A percentile compares a stretch with the other conserved stretches of the same genome.
Evolutionary conservation across 148 eudicot species (phyloP).

Genomic region (Camellia granthamiana): DNA sequence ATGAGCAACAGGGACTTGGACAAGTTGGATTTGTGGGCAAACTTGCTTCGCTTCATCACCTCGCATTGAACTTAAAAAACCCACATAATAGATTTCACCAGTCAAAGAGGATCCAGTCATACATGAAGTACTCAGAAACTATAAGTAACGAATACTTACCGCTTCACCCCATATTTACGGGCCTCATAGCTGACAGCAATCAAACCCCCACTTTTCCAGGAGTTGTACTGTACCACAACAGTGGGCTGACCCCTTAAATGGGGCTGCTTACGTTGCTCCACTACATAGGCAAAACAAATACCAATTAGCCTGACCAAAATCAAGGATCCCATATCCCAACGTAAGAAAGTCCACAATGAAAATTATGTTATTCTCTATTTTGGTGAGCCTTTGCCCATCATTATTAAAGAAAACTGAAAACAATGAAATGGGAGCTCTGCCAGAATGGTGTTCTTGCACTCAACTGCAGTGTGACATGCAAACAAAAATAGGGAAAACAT

Average conservation of each 20-base stretch:
- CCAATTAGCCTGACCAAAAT: constrained; percentile 1
- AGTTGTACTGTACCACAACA: constrained; percentile 92
- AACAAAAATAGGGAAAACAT: neutral
- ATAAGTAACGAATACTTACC: constrained; percentile 36
- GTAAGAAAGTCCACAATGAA: neutral
- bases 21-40: constrained; percentile 87
- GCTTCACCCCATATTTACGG: constrained; percentile 79
- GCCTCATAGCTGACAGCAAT: constrained; percentile 97
- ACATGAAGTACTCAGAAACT: neutral
- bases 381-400: neutral
- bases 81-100: constrained; percentile 7
- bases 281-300: constrained; percentile 28
- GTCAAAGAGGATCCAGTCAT: constrained; percentile 15
- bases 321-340: neutral
- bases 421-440: neutral
- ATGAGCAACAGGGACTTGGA: constrained; percentile 88
- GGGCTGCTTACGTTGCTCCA: constrained; percentile 86
- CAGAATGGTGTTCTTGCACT: neutral
- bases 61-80: constrained; percentile 71
- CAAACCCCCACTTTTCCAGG: constrained; percentile 95
- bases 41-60: constrained; percentile 83
- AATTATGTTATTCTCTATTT: neutral
- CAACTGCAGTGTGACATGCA: neutral
- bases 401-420: neutral
- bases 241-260: constrained; percentile 75